Evolutionary conservation across 495 filamentous ascomycete species (phyloP).

Genomic region (Viridothelium virens): DNA sequence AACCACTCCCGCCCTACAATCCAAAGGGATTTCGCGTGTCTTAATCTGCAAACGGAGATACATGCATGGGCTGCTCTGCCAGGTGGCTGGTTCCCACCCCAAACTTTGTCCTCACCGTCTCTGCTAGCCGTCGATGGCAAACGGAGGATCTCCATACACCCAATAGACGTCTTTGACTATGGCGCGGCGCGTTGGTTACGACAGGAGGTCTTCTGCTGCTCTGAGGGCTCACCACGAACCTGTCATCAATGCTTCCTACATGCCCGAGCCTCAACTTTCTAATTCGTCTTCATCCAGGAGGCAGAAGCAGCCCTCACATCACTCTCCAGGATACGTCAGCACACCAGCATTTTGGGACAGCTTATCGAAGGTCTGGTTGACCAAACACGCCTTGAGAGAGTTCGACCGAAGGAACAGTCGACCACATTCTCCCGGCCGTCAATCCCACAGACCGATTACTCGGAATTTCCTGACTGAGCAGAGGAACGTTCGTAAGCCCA

Average conservation of each 20-base stretch:
- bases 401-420: conserved; percentile 28
- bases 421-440: conserved; percentile 18
- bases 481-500: conserved; percentile 19
- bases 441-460: conserved; percentile 22
- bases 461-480: conserved; percentile 21
- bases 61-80: too few species aligned
- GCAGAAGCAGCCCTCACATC: conserved; percentile 23
- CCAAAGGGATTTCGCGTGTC: too few species aligned
- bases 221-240: background rate
- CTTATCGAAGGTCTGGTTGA: conserved; percentile 31
- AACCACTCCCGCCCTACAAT: too few species aligned
- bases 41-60: too few species aligned
- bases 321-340: conserved; percentile 14
- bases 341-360: conserved; percentile 30
- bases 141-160: background rate
- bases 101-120: background rate
- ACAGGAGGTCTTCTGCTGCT: background rate
- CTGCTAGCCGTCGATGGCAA: background rate
- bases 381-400: conserved; percentile 29
- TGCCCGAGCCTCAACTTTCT: conserved; percentile 20
- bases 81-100: too few species aligned
- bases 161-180: background rate
- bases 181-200: background rate
- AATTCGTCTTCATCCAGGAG: conserved; percentile 22
- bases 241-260: conserved; percentile 18